phyloP scores from a whole-genome alignment of 2,329 filamentous ascomycete species.

The Hypoxylon sp. region DNA sequence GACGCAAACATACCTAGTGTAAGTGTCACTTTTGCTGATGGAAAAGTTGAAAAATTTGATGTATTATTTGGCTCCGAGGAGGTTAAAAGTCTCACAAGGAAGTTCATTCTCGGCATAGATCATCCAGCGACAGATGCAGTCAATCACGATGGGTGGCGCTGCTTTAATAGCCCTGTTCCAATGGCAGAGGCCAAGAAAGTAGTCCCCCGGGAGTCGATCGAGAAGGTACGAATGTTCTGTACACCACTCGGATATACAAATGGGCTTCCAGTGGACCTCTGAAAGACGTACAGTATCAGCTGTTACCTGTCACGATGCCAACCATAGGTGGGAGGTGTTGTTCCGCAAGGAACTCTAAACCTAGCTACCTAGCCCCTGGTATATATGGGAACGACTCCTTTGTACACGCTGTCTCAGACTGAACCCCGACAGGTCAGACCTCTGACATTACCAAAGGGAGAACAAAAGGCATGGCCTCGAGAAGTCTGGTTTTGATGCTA shows the following conservation, averaged over 20 bases:
- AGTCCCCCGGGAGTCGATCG: conserved; percentile 30
- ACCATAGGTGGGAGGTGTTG: too few species aligned
- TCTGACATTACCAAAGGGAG: background rate
- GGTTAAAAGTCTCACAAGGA: background rate
- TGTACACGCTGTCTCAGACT: too few species aligned
- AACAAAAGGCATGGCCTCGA: background rate
- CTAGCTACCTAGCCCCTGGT: too few species aligned
- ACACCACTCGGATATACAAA: conserved; percentile 37
- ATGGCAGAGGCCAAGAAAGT: conserved; percentile 30
- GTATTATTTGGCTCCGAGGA: background rate
- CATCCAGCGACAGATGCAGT: background rate
- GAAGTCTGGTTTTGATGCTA: conserved; percentile 14
- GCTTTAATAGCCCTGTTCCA: conserved; percentile 19
- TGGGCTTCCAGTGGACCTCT: conserved; percentile 37
- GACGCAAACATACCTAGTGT: background rate
- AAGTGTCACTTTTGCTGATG: background rate
- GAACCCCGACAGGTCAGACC: too few species aligned
- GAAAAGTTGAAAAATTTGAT: background rate
- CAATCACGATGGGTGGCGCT: conserved; percentile 20
- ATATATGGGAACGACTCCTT: too few species aligned
- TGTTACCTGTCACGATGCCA: too few species aligned
- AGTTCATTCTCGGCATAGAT: background rate
- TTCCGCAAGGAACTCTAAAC: too few species aligned
- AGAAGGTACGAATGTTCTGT: conserved; percentile 33
- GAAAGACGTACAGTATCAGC: conserved; percentile 20